phyloP scores from a whole-genome alignment of 495 filamentous ascomycete species.

The Penicillium psychrofluorescens region DNA sequence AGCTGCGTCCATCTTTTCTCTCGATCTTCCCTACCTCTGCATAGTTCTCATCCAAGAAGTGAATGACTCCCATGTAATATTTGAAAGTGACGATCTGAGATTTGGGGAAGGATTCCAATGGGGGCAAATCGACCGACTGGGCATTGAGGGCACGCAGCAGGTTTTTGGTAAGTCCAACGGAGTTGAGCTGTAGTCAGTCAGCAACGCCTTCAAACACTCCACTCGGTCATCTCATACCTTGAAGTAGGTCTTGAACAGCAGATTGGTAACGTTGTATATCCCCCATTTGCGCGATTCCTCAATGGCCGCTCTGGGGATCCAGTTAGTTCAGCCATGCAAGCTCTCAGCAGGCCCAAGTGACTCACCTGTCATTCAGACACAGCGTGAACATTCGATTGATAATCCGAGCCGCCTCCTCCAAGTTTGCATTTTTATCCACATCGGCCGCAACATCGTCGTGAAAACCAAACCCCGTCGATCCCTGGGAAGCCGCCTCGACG shows the following conservation, averaged over 20 bases:
- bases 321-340: conserved; percentile 12
- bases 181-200: conserved; percentile 54
- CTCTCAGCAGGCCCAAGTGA: conserved; percentile 3
- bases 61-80: conserved; percentile 85
- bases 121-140: conserved; percentile 67
- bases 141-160: conserved; percentile 74
- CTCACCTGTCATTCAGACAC: conserved; percentile 82
- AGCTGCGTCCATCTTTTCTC: conserved; percentile 8
- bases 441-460: conserved; percentile 73
- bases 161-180: conserved; percentile 82
- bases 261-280: conserved; percentile 83
- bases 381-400: conserved; percentile 84
- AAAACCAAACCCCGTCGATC: conserved; percentile 36
- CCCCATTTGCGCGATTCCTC: conserved; percentile 96
- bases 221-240: conserved; percentile 41
- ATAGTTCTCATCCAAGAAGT: conserved; percentile 91
- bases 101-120: conserved; percentile 66
- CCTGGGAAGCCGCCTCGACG: conserved; percentile 36
- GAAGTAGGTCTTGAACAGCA: conserved; percentile 97
- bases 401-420: conserved; percentile 82
- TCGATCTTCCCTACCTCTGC: conserved; percentile 41
- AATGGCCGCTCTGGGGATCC: conserved; percentile 58
- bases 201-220: neutral
- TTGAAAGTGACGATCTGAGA: conserved; percentile 93
- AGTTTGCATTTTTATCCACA: conserved; percentile 62